phyloP scores from a whole-genome alignment of 495 filamentous ascomycete genomes.

The Aspergillus sparsus region DNA sequence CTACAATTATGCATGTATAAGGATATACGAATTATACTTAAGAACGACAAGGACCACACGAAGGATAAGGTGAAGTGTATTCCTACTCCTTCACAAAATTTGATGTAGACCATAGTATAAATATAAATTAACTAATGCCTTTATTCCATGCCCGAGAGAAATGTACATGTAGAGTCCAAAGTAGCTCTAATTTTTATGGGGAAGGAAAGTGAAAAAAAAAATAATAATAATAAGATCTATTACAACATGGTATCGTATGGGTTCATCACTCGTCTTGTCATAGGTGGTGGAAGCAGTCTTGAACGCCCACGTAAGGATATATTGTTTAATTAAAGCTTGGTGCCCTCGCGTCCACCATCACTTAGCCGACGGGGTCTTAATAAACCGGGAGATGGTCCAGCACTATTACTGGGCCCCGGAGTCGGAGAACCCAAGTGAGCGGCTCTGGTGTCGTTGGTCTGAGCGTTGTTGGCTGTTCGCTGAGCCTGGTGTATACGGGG shows the following conservation, averaged over 20 bases:
- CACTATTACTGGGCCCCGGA: conserved; percentile 32
- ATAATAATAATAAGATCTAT: background rate
- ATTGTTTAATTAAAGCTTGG: conserved; percentile 34
- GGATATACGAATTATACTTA: too few species aligned
- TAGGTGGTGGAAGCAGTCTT: background rate
- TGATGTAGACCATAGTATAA: too few species aligned
- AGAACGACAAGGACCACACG: too few species aligned
- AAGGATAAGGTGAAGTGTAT: too few species aligned
- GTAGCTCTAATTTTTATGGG: background rate
- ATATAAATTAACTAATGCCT: too few species aligned
- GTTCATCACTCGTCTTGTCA: background rate
- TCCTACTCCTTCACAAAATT: too few species aligned
- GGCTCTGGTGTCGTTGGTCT: conserved; percentile 23
- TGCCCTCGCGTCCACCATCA: conserved; percentile 49
- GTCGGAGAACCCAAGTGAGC: conserved; percentile 26
- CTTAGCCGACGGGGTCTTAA: conserved; percentile 43
- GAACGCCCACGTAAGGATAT: background rate
- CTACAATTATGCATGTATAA: too few species aligned
- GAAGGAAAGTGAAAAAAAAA: background rate
- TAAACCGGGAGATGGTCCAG: conserved; percentile 29
- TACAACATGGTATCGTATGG: conserved; percentile 6
- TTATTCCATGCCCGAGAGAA: too few species aligned
- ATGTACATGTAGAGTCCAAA: too few species aligned
- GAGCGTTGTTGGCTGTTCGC: conserved; percentile 25
- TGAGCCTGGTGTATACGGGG: conserved; percentile 54